Evolutionary conservation across 768 basidiomycete genomes (phyloP), one percentile per base, ranked within the genome.

Genomic region (Panus rudis): DNA sequence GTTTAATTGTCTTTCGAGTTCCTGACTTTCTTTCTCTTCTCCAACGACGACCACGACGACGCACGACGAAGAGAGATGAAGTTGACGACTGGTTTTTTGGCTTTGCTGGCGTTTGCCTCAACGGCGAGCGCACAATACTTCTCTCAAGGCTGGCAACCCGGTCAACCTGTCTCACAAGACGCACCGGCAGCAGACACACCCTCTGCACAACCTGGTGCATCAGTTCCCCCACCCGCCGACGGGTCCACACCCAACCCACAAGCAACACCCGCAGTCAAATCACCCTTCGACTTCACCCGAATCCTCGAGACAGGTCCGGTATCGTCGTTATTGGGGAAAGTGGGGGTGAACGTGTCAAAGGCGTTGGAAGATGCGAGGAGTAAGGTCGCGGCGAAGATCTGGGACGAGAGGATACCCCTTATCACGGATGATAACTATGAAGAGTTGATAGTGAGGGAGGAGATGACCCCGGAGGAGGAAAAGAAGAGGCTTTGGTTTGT

Each of bases 401-500:
- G 86, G 87, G 86, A 90, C 53, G 63, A 67, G 10, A 75, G 87
- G 22, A 75, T 93, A 30, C 77, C 81, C 20, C 66, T 92, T 27
- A 78, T 94, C 61, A 89, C 84, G 39, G 91, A 93, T 61, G 71
- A 81, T 38, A 92, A 89, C 60, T 92, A 75, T 57, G 64, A 74
- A 21, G 79, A 85, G 22, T 25, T 86, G 39, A 75, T 92, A 47
- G 75, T 81, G 25, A 76, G 87, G 43, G 90, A 91, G 62, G 53
- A 62, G 13, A 60, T 92, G 52, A 71, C 73, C 12, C 47, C 51
- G 7, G 63, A 71, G 39, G 75, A 84, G 48, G 79, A 87, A 58
- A 79, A 80, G 45, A 66, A 81, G 28, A 71, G 89, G 34, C 72
- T 80, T 10, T 94, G 91, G 91, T 70, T 84, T 50, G 60, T 91